These are phyloP conservation scores for Chrysosporium keratinophilum DNA, from an alignment of 2,329 filamentous ascomycete species.

Conservation along the genomic window DNA sequence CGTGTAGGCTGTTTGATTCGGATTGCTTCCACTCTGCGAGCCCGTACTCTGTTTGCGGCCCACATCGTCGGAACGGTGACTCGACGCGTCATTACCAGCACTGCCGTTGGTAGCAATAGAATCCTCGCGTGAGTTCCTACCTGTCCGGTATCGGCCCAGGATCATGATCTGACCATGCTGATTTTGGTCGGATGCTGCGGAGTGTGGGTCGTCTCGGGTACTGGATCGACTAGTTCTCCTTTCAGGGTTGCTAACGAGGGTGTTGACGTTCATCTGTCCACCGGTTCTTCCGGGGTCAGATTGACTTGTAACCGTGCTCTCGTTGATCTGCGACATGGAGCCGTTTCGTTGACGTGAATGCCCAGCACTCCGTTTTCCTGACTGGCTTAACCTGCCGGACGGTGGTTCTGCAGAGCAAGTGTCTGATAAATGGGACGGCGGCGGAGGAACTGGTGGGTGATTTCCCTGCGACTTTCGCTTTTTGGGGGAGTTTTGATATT, in stretches of 20 bases:
- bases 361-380: not conserved
- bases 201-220: slow-evolving; percentile 5
- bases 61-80: slow-evolving; percentile 1
- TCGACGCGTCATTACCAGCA: not conserved
- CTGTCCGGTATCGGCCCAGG: slow-evolving; percentile 1
- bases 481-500: slow-evolving; percentile 65
- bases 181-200: slow-evolving; percentile 1
- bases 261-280: slow-evolving; percentile 10
- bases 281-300: not conserved
- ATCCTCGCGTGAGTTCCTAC: slow-evolving; percentile 6
- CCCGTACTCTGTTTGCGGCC: not conserved
- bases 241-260: slow-evolving; percentile 6
- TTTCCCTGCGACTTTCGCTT: slow-evolving; percentile 65
- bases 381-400: not conserved
- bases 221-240: slow-evolving; percentile 3
- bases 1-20: not conserved
- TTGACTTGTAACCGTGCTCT: not conserved
- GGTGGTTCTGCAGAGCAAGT: slow-evolving; percentile 3
- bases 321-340: slow-evolving; percentile 2
- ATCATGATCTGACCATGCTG: slow-evolving; percentile 6
- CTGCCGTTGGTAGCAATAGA: slow-evolving; percentile 5
- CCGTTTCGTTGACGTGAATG: slow-evolving; percentile 7
- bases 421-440: slow-evolving; percentile 42
- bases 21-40: not conserved
- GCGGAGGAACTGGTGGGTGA: slow-evolving; percentile 43